Base-by-base conservation (phyloP, 2,329 filamentous ascomycete species). In the Diaporthe vaccinii region DNA sequence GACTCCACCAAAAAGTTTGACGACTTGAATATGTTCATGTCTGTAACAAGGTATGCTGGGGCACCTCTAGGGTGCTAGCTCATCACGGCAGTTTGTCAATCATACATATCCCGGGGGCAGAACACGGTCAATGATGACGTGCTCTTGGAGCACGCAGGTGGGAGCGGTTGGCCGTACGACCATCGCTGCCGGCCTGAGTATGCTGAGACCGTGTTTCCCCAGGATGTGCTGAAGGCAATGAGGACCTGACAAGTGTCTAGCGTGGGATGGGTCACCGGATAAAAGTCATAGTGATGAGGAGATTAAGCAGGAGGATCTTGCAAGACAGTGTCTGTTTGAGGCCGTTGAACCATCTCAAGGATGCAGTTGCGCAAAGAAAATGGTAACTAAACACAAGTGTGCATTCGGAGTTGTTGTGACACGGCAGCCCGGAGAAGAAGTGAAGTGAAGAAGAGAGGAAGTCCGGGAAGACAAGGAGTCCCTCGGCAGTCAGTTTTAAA, bases 101-200 rank as follows among this genome's bases (percentile, higher is more conserved):
- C 34, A 39, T 39, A n/a, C 34, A 59, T 39, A 39, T 39, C 31
- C 57, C 36, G 57, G n/a, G 57, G 57, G 57, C 9, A 39, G 15
- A 59, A 59, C 31, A 15, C 57, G 57, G 8, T 59, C 57, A 25
- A 59, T 36, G 57, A 59, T 59, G 31, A 59, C 22, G n/a, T 59
- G 57, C 31, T 39, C 57, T n/a, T 15, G 31, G 20, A 39, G 57
- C 46, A 51, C 17, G 22, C 22, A 59, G 53, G 53, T 22, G 34
- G 22, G 28, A 59, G 57, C 20, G 20, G 9, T 59, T 59, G 46
- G 57, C 34, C 17, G 10, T n/a, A 36, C 7, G 14, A 36, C 57
- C 17, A 59, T n/a, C 20, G 57, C 31, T n/a, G 10, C 34, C 10
- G 20, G 31, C 57, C 34, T 59, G 57, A 39, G 57, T 36, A 34